phyloP scores from a whole-genome alignment of 2,329 filamentous ascomycete species.

The Phaeosphaeriaceae sp. region DNA sequence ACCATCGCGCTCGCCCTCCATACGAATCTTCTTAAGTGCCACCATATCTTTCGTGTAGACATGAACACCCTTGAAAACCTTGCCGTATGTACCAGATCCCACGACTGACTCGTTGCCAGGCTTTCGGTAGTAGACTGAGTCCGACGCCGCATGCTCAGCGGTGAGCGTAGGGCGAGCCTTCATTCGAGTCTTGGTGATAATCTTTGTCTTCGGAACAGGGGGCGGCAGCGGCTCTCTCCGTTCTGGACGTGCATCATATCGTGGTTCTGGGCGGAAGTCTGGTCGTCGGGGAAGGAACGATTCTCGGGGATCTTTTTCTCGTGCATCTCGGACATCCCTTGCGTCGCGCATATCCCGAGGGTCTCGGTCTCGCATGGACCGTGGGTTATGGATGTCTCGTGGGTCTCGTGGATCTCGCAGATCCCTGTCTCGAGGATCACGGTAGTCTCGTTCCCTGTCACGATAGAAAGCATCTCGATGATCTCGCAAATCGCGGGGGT shows the following conservation, averaged over 20 bases:
- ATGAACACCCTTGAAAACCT: constrained; percentile 92
- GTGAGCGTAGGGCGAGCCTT: constrained; percentile 76
- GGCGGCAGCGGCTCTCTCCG: constrained; percentile 47
- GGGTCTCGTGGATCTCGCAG: constrained; percentile 19
- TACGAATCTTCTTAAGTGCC: constrained; percentile 88
- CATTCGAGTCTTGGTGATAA: constrained; percentile 71
- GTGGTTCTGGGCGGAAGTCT: constrained; percentile 35
- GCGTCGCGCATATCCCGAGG: constrained; percentile 25
- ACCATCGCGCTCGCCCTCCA: constrained; percentile 91
- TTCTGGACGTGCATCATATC: constrained; percentile 42
- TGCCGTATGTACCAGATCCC: constrained; percentile 93
- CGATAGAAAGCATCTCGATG: constrained; percentile 20
- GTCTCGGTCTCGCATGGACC: constrained; percentile 30
- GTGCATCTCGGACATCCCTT: constrained; percentile 28
- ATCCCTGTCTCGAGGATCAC: constrained; percentile 18
- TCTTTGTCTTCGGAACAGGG: constrained; percentile 59
- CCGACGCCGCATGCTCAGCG: constrained; percentile 76
- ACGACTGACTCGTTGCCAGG: constrained; percentile 97
- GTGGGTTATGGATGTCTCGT: constrained; percentile 23
- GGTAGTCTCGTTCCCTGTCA: constrained; percentile 20
- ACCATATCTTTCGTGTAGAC: constrained; percentile 88
- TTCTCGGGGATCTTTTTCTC: constrained; percentile 38
- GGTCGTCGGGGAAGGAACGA: constrained; percentile 35
- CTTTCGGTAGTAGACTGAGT: constrained; percentile 93
- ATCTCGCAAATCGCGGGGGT: constrained; percentile 32